phyloP scores from a whole-genome alignment of 2,329 filamentous ascomycete genomes.

The Stagonosporopsis rhizophila region DNA sequence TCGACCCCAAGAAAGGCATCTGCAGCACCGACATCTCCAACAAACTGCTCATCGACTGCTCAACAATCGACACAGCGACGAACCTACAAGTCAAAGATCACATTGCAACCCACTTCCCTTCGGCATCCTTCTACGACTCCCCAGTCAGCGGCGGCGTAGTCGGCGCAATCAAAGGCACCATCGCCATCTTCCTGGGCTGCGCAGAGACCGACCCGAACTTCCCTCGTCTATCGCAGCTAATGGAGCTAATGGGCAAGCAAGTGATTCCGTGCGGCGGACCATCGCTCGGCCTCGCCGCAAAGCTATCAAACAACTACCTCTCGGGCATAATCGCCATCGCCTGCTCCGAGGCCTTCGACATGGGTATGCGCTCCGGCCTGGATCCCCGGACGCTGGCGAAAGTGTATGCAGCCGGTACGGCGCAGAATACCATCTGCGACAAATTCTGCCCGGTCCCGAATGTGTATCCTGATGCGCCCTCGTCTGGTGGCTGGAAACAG shows the following conservation, averaged over 20 bases:
- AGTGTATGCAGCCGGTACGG: slow-evolving; percentile 60
- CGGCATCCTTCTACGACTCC: slow-evolving; percentile 60
- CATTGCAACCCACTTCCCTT: slow-evolving; percentile 47
- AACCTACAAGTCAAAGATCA: slow-evolving; percentile 56
- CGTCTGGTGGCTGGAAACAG: slow-evolving; percentile 58
- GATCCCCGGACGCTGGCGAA: slow-evolving; percentile 61
- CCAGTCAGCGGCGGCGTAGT: slow-evolving; percentile 62
- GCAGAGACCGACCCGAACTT: slow-evolving; percentile 56
- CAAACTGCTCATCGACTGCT: slow-evolving; percentile 62
- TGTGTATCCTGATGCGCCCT: slow-evolving; percentile 57
- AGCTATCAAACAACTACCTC: slow-evolving; percentile 68
- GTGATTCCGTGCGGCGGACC: slow-evolving; percentile 64
- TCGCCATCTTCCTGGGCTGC: slow-evolving; percentile 64
- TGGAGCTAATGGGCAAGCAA: slow-evolving; percentile 61
- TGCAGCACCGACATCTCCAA: slow-evolving; percentile 51
- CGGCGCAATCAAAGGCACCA: slow-evolving; percentile 59
- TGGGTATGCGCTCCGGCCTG: slow-evolving; percentile 65
- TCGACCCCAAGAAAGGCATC: slow-evolving; percentile 54
- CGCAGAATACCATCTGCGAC: slow-evolving; percentile 61
- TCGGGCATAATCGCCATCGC: slow-evolving; percentile 67
- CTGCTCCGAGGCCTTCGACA: slow-evolving; percentile 65
- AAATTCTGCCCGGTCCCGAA: slow-evolving; percentile 61
- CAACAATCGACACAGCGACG: slow-evolving; percentile 63
- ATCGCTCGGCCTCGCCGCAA: slow-evolving; percentile 64
- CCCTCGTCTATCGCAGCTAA: slow-evolving; percentile 52